Conservation (phyloP, 164 flowering plant genomes). For the Aristolochia californica region DNA sequence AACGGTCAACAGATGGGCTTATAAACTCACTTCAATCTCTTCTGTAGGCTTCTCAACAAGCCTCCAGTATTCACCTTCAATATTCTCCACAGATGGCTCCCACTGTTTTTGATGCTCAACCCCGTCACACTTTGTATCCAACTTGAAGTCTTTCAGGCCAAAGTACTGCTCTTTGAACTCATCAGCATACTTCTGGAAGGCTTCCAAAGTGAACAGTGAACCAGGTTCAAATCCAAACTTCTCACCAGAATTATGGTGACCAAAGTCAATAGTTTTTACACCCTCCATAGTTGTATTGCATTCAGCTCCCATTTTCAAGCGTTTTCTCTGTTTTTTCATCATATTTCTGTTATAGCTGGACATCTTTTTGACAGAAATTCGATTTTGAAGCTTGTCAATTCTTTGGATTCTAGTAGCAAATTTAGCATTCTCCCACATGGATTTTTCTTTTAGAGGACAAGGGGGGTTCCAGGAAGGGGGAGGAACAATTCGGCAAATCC, state of each 20-base stretch:
- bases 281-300: conserved; percentile 18
- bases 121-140: not conserved
- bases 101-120: conserved; percentile 22
- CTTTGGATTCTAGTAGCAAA: conserved; percentile 73
- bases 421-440: conserved; percentile 48
- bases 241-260: conserved; percentile 10
- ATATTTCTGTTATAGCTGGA: conserved; percentile 16
- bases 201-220: conserved; percentile 62
- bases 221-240: conserved; percentile 92
- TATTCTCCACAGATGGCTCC: conserved; percentile 50
- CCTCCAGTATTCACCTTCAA: conserved; percentile 82
- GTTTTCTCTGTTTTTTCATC: conserved; percentile 53
- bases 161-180: conserved; percentile 76
- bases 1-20: no score
- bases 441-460: conserved; percentile 57
- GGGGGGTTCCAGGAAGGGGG: conserved; percentile 94
- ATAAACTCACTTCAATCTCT: conserved; percentile 60
- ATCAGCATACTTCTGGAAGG: conserved; percentile 72
- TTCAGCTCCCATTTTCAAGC: conserved; percentile 35
- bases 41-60: conserved; percentile 63
- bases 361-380: conserved; percentile 38
- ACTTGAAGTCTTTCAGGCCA: conserved; percentile 18
- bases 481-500: conserved; percentile 92
- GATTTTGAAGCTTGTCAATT: conserved; percentile 76
- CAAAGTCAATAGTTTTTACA: conserved; percentile 19